A percentile compares a stretch with the other conserved stretches of the same genome.
phyloP scores from a whole-genome alignment of 2,329 filamentous ascomycete genomes.

The Penicillium sclerotiorum region DNA sequence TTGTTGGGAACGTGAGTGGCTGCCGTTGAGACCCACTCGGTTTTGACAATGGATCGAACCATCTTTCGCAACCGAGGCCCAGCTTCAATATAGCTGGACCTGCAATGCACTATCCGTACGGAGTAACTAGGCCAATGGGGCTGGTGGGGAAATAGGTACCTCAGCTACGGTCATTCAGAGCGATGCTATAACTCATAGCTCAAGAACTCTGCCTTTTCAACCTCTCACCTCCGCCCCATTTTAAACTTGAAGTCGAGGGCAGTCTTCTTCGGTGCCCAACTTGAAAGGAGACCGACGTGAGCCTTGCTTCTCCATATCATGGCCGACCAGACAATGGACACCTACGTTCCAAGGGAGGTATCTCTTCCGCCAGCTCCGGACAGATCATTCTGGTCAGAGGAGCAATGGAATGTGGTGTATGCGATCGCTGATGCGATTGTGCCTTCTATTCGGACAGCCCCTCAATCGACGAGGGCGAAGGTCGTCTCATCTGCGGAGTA shows the following conservation, averaged over 20 bases:
- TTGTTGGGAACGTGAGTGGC: not conserved
- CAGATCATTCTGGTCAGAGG: slow-evolving; percentile 53
- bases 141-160: not conserved
- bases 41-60: not conserved
- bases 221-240: not conserved
- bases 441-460: slow-evolving; percentile 52
- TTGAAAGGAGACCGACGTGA: too few species aligned
- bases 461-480: slow-evolving; percentile 39
- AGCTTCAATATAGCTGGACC: not conserved
- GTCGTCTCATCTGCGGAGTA: slow-evolving; percentile 46
- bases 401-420: slow-evolving; percentile 62
- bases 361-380: slow-evolving; percentile 53
- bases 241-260: too few species aligned
- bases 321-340: slow-evolving; percentile 20
- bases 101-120: not conserved
- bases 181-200: too few species aligned
- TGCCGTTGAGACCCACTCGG: not conserved
- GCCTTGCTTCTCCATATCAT: slow-evolving; percentile 14
- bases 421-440: slow-evolving; percentile 61
- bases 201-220: not conserved
- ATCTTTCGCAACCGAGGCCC: slow-evolving; percentile 6
- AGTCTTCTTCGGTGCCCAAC: too few species aligned
- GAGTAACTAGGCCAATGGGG: not conserved
- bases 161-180: not conserved
- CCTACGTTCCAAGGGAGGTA: slow-evolving; percentile 40